phyloP scores from a whole-genome alignment of 257 asterid genomes.

The Ilex asprella region DNA sequence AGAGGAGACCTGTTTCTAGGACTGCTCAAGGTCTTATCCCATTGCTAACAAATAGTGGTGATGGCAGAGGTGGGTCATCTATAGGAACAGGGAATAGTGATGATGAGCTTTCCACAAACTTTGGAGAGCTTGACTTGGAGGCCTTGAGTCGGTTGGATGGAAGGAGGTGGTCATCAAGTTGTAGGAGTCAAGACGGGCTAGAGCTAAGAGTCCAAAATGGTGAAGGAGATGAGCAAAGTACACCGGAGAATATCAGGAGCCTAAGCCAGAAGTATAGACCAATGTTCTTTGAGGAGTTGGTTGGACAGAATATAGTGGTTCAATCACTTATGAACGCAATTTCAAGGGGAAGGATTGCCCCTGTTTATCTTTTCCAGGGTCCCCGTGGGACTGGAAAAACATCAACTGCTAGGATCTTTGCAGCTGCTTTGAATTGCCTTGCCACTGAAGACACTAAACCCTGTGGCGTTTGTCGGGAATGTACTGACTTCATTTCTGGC shows the following conservation, averaged over 20 bases:
- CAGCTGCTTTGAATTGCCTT: conserved; percentile 89
- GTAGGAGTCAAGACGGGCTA: conserved; percentile 71
- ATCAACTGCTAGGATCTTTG: conserved; percentile 74
- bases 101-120: conserved; percentile 67
- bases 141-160: conserved; percentile 78
- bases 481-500: conserved; percentile 68
- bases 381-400: conserved; percentile 98
- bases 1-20: conserved; percentile 52
- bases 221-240: conserved; percentile 45
- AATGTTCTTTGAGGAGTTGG: conserved; percentile 72
- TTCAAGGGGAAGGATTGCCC: conserved; percentile 66
- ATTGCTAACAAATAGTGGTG: conserved; percentile 47
- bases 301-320: conserved; percentile 79
- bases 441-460: conserved; percentile 75
- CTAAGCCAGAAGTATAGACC: conserved; percentile 86
- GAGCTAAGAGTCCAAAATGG: conserved; percentile 45
- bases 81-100: conserved; percentile 54
- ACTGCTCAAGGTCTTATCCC: conserved; percentile 58
- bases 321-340: conserved; percentile 67
- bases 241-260: conserved; percentile 65
- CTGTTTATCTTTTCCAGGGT: conserved; percentile 89
- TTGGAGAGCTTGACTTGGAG: conserved; percentile 82
- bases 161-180: conserved; percentile 79
- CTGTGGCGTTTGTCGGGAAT: conserved; percentile 87
- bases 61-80: conserved; percentile 51